Evolutionary conservation across 352 stramenopile species (phyloP).

Genomic region (Phytophthora multivora): DNA sequence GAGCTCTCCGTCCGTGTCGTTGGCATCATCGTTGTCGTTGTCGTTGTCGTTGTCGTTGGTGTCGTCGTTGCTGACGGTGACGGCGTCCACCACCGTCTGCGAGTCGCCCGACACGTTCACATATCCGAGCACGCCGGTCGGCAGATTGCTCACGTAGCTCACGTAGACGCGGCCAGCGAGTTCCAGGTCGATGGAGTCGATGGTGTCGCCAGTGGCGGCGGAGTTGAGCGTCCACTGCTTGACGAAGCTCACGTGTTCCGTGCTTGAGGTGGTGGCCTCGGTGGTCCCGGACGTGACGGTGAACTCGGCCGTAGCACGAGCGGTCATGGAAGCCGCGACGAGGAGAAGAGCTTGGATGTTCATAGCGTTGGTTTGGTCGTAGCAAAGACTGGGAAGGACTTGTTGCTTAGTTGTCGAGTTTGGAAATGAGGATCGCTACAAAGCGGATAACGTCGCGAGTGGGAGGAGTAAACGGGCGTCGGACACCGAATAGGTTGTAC

Average conservation of each 20-base stretch:
- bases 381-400: background rate
- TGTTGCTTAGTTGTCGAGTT: constrained; percentile 18
- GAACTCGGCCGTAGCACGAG: constrained; percentile 21
- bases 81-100: constrained; percentile 29
- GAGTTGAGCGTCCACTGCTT: constrained; percentile 41
- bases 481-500: background rate
- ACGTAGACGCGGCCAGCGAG: constrained; percentile 35
- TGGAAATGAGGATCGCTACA: constrained; percentile 11
- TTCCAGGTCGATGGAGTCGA: constrained; percentile 35
- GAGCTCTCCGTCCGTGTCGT: constrained; percentile 27
- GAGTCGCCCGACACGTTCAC: constrained; percentile 44
- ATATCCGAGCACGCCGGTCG: constrained; percentile 36
- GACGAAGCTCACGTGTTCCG: constrained; percentile 24
- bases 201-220: constrained; percentile 5
- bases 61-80: constrained; percentile 28
- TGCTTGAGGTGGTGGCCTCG: constrained; percentile 24
- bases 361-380: background rate
- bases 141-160: constrained; percentile 27
- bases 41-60: constrained; percentile 21
- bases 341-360: constrained; percentile 24
- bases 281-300: constrained; percentile 28
- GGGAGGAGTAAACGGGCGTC: constrained; percentile 4
- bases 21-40: constrained; percentile 25
- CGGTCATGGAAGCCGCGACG: constrained; percentile 11
- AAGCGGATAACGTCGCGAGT: background rate